phyloP scores from a whole-genome alignment of 2,329 filamentous ascomycete species.

The Colletotrichum aenigma region DNA sequence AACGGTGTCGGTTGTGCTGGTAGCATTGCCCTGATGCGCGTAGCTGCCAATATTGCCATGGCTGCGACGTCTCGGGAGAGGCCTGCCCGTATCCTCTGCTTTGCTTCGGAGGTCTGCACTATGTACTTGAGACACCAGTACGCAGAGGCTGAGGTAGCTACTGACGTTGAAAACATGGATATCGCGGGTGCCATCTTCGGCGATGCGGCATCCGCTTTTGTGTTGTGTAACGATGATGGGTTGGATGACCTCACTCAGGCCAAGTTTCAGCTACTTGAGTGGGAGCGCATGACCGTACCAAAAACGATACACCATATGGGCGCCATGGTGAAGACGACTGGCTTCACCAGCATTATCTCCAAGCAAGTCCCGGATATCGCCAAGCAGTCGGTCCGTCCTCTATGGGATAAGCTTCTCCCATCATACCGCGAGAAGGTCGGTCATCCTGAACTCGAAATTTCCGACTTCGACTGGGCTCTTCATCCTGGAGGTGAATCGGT shows the following conservation, averaged over 20 bases:
- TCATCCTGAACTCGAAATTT: neutral
- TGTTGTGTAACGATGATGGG: constrained; percentile 25
- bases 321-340: neutral
- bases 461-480: neutral
- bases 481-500: neutral
- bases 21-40: constrained; percentile 33
- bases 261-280: neutral
- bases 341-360: constrained; percentile 1
- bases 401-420: neutral
- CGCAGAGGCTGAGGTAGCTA: constrained; percentile 22
- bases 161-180: constrained; percentile 19
- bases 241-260: neutral
- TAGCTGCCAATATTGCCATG: constrained; percentile 23
- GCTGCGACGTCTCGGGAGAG: constrained; percentile 18
- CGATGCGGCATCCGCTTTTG: constrained; percentile 26
- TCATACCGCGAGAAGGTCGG: neutral
- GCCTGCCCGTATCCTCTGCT: constrained; percentile 25
- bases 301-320: constrained; percentile 2
- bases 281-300: neutral
- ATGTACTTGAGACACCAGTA: constrained; percentile 20
- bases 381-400: neutral
- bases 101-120: constrained; percentile 28
- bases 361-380: neutral
- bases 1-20: constrained; percentile 42
- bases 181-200: constrained; percentile 27